Evolutionary conservation across 768 basidiomycete species (phyloP), one percentile per base, ranked within the genome.

Genomic region (Coprinellus aureogranulatus): DNA sequence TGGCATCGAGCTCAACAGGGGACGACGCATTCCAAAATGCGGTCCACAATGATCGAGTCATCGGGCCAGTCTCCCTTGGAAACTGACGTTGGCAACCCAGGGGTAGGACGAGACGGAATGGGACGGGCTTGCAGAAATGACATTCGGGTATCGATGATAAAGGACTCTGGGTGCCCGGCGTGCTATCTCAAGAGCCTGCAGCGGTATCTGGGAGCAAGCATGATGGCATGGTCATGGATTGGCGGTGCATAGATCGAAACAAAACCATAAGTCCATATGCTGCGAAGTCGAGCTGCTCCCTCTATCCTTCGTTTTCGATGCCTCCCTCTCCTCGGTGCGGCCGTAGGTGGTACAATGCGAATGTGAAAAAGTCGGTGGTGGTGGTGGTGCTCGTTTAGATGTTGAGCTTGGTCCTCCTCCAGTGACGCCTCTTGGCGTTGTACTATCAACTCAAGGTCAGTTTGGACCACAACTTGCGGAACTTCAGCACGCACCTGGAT

Each of bases 341-440:
- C 40, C 34, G 27, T 18, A 27, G 4, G 42, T 46, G 25, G 30
- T 55, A 26, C 40, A 51, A 51, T 40, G 48, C 41, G 50, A 52
- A 57, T 20, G 55, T 39, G 55, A 40, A n/a, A n/a, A n/a, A n/a
- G 27, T 18, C 18, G 12, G 41, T 25, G n/a, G 34, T 39, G 18
- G 53, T 49, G 45, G 40, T 22, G n/a, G 45, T 28, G 26, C 30
- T 2, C 16, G 59, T 65, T 81, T 87, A 96, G 76, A 97, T 88
- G 84, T 95, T 95, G 80, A 98, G 86, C 84, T 98, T 98, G 62
- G 96, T 98, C 76, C 96, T 89, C 73, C 96, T 85, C 96, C 96
- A 99, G 83, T 99, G 96, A 74, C 96, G 90, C 66, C 96, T 85
- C 83, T 98, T 98, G 64, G 90, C 88, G 76, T 94, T 94, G 72